phyloP scores from a whole-genome alignment of 1,284 basidiomycete genomes.

The Sporisorium scitamineum region DNA sequence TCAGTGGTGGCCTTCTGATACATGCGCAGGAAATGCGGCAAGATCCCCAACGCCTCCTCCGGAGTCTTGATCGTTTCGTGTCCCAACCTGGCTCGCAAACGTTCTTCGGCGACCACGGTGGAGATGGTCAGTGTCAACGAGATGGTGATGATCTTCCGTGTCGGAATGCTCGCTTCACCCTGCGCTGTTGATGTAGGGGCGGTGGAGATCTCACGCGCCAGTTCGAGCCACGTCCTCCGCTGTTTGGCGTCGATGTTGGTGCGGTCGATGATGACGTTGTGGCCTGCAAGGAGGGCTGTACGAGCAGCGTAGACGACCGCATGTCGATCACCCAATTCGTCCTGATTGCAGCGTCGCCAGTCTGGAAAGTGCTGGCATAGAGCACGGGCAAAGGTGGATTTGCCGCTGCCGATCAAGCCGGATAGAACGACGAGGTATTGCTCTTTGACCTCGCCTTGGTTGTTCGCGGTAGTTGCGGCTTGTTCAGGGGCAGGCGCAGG shows the following conservation, averaged over 20 bases:
- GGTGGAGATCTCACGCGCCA: conserved; percentile 17
- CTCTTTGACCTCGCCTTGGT: conserved; percentile 2
- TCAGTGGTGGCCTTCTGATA: conserved; percentile 36
- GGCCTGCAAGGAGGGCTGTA: conserved; percentile 16
- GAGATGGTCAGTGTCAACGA: conserved; percentile 43
- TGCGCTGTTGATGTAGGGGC: background rate
- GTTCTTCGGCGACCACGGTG: conserved; percentile 22
- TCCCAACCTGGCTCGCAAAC: conserved; percentile 22
- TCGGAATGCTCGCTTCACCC: background rate
- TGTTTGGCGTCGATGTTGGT: conserved; percentile 54
- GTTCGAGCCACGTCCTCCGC: conserved; percentile 45
- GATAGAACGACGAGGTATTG: conserved; percentile 44
- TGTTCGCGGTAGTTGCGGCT: background rate
- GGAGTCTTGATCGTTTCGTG: conserved; percentile 46
- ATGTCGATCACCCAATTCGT: conserved; percentile 39
- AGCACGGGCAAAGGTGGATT: conserved; percentile 47
- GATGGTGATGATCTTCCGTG: conserved; percentile 24
- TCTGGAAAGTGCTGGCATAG: conserved; percentile 29
- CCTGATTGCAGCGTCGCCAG: conserved; percentile 52
- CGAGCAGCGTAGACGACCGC: conserved; percentile 35
- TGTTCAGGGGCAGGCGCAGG: background rate
- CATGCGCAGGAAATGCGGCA: conserved; percentile 34
- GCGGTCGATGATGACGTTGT: conserved; percentile 47
- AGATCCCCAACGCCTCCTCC: conserved; percentile 31
- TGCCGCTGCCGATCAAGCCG: conserved; percentile 47